Percentiles rank a stretch among this genome's conserved stretches.
Evolutionary conservation across 805 yeast species (phyloP).

Genomic region (Metschnikowia arizonensis): DNA sequence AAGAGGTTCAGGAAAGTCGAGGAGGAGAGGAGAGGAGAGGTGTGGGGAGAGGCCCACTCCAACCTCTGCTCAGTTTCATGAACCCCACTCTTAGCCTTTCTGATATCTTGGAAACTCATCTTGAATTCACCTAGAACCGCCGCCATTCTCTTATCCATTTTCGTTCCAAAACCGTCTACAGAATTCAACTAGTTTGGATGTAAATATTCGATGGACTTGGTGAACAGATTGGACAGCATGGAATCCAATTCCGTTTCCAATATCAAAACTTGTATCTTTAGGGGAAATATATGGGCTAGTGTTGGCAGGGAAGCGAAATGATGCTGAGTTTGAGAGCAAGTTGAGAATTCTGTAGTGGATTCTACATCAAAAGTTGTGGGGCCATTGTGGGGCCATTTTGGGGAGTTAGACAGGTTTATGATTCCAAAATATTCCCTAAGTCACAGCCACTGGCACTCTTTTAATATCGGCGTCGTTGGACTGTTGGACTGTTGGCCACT

Average conservation of each 20-base stretch:
- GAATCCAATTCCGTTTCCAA: constrained; percentile 33
- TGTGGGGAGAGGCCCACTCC: no score
- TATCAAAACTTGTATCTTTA: constrained; percentile 9
- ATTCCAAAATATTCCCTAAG: no score
- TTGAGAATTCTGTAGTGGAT: constrained; percentile 26
- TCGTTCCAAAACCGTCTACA: not conserved
- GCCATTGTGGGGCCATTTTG: no score
- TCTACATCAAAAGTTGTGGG: no score
- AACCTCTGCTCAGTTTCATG: no score
- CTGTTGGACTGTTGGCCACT: no score
- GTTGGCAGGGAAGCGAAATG: constrained; percentile 26
- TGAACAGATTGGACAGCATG: constrained; percentile 39
- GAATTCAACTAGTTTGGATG: constrained; percentile 3
- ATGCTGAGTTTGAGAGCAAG: constrained; percentile 31
- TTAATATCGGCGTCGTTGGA: no score
- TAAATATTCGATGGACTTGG: constrained; percentile 19
- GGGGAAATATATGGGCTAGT: constrained; percentile 2
- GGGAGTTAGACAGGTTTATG: no score
- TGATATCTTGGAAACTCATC: not conserved
- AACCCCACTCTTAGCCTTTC: not conserved
- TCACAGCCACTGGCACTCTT: no score
- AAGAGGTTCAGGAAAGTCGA: no score
- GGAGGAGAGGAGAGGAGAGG: no score
- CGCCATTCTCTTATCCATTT: constrained; percentile 5
- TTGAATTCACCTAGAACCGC: constrained; percentile 2